These are phyloP conservation scores for Fusarium pseudoanthophilum DNA, from an alignment of 2,329 filamentous ascomycete genomes.

Conservation along the genomic window DNA sequence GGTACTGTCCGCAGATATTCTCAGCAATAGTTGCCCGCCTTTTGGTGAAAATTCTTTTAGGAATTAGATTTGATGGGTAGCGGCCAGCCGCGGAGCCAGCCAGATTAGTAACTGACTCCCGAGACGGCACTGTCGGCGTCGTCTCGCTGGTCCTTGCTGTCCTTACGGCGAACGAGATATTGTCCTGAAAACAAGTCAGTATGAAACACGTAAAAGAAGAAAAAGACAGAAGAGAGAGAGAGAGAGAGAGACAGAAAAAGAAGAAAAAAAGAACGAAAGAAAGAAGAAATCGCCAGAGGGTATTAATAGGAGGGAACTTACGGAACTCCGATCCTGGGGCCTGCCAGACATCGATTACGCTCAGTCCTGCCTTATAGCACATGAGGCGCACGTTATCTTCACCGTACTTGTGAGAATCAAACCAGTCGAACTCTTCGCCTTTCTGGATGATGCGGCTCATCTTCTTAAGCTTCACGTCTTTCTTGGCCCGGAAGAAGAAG, in stretches of 20 bases:
- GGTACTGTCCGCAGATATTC: slow-evolving; percentile 31
- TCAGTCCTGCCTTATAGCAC: slow-evolving; percentile 53
- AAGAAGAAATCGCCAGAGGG: not conserved
- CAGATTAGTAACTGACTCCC: slow-evolving; percentile 40
- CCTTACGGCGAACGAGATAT: slow-evolving; percentile 51
- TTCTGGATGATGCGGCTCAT: slow-evolving; percentile 42
- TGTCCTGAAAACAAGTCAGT: slow-evolving; percentile 47
- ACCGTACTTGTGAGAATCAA: slow-evolving; percentile 56
- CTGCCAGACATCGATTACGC: slow-evolving; percentile 51
- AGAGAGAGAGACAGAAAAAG: too few relatives aligned
- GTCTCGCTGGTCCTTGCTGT: slow-evolving; percentile 45
- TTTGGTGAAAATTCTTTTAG: slow-evolving; percentile 38
- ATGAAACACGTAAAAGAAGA: slow-evolving; percentile 23
- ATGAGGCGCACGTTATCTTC: slow-evolving; percentile 52
- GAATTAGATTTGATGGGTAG: slow-evolving; percentile 20
- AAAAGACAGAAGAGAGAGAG: not conserved
- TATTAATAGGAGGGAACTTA: slow-evolving; percentile 33
- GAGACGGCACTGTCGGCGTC: slow-evolving; percentile 54
- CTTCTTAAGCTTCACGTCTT: slow-evolving; percentile 45
- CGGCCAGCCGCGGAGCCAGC: slow-evolving; percentile 9
- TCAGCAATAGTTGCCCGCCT: slow-evolving; percentile 44
- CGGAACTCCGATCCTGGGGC: slow-evolving; percentile 53
- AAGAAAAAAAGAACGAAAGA: not conserved
- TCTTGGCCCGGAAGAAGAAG: slow-evolving; percentile 53
- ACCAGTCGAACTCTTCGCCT: slow-evolving; percentile 55